These are phyloP conservation scores for Heterobasidion irregulare DNA, from an alignment of 1,284 basidiomycete genomes.

Conservation along the genomic window DNA sequence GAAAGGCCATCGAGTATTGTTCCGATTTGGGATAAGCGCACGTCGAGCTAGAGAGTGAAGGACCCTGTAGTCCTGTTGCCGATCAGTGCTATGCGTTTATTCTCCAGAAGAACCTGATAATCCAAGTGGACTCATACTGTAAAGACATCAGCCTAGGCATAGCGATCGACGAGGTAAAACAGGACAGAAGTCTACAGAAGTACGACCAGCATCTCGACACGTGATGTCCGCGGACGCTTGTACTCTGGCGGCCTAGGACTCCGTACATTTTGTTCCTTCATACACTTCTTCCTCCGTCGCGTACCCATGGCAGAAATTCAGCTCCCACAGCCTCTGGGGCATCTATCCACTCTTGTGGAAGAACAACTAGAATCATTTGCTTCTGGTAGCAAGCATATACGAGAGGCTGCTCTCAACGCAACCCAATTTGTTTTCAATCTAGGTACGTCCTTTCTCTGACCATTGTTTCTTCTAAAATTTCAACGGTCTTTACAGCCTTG, in stretches of 20 bases:
- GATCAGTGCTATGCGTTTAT: neutral
- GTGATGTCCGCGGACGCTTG: neutral
- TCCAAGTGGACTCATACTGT: no score
- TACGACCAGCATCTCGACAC: no score
- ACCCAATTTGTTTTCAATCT: conserved; percentile 77
- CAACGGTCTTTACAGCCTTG: conserved; percentile 35
- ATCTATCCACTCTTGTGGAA: conserved; percentile 47
- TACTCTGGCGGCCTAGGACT: neutral
- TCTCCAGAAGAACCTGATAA: neutral
- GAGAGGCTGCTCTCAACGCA: conserved; percentile 54
- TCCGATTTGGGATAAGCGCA: neutral
- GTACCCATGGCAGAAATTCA: neutral
- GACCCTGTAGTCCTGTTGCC: neutral
- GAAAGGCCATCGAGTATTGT: neutral
- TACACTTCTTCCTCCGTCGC: neutral
- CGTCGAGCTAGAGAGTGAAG: neutral
- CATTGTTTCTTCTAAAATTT: neutral
- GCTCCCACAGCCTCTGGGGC: conserved; percentile 32
- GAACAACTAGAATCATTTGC: conserved; percentile 46
- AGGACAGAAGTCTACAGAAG: no score
- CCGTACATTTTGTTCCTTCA: neutral
- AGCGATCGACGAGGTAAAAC: no score
- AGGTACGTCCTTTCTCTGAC: conserved; percentile 37
- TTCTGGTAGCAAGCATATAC: conserved; percentile 47
- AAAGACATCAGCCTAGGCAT: no score